Conservation (phyloP, 1,284 basidiomycete species). For the Puccinia horiana region DNA sequence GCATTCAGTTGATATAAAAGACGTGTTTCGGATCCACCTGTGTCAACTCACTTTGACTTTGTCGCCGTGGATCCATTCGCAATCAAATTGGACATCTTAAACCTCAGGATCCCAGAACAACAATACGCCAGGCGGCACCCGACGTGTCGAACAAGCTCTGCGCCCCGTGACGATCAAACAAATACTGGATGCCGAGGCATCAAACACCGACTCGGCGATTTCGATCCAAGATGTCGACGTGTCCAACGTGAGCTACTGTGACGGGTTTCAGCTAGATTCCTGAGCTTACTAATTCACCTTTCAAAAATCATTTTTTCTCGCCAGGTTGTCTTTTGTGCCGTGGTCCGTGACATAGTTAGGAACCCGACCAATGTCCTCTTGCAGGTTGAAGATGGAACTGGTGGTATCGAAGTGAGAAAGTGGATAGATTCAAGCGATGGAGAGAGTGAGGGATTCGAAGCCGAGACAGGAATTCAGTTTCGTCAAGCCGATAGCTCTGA, state of each 20-base stretch:
- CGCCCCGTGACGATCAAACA: slow-evolving; percentile 85
- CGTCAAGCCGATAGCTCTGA: neutral
- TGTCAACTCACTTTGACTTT: neutral
- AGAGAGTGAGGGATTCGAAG: slow-evolving; percentile 64
- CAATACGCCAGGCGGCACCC: slow-evolving; percentile 30
- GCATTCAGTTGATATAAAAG: neutral
- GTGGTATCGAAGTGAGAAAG: slow-evolving; percentile 78
- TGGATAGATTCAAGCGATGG: slow-evolving; percentile 76
- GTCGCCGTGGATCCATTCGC: neutral
- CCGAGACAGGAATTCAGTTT: slow-evolving; percentile 57
- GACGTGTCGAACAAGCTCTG: slow-evolving; percentile 59
- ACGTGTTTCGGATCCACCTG: neutral
- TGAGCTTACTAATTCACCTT: neutral
- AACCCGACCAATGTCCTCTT: slow-evolving; percentile 82
- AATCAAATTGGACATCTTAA: neutral
- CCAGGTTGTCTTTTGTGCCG: slow-evolving; percentile 69
- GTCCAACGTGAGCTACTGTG: slow-evolving; percentile 68
- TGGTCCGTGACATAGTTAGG: slow-evolving; percentile 70
- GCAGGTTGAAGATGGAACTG: slow-evolving; percentile 84
- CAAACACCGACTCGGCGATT: slow-evolving; percentile 75
- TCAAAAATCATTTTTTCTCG: neutral
- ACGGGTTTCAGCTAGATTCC: neutral
- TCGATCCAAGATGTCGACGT: slow-evolving; percentile 77
- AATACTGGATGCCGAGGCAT: slow-evolving; percentile 75
- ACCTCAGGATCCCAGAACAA: slow-evolving; percentile 6